Conservation (phyloP, 2,329 filamentous ascomycete genomes). For the Botrytis sinoallii region DNA sequence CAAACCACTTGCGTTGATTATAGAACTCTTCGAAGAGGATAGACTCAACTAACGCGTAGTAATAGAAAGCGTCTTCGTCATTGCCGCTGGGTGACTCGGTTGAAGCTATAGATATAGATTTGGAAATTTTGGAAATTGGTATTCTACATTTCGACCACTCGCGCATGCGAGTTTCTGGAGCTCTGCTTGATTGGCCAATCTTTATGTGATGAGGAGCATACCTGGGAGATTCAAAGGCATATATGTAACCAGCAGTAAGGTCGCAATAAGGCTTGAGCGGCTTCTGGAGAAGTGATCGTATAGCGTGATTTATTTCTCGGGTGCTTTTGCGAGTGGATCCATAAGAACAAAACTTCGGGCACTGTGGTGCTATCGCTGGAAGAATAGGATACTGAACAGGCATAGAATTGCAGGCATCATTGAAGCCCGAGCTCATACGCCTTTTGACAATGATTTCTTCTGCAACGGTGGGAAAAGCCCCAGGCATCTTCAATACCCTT, state of each 20-base stretch:
- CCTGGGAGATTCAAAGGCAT: conserved; percentile 3
- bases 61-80: conserved; percentile 18
- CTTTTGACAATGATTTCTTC: too few relatives aligned
- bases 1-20: conserved; percentile 19
- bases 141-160: conserved; percentile 21
- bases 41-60: conserved; percentile 21
- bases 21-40: conserved; percentile 22
- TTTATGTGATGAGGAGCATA: conserved; percentile 19
- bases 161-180: conserved; percentile 12
- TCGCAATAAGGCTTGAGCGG: neutral
- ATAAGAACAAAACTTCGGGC: neutral
- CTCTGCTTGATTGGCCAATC: conserved; percentile 19
- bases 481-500: neutral
- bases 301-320: conserved; percentile 10
- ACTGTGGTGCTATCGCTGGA: neutral
- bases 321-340: neutral
- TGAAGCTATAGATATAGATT: neutral
- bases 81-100: neutral
- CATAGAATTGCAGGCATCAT: neutral
- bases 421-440: neutral
- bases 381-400: neutral
- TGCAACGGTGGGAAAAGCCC: neutral
- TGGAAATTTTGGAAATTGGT: neutral
- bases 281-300: neutral
- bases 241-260: neutral